These are phyloP conservation scores for Margaritispora aquatica DNA, from an alignment of 495 filamentous ascomycete genomes.

Conservation along the genomic window DNA sequence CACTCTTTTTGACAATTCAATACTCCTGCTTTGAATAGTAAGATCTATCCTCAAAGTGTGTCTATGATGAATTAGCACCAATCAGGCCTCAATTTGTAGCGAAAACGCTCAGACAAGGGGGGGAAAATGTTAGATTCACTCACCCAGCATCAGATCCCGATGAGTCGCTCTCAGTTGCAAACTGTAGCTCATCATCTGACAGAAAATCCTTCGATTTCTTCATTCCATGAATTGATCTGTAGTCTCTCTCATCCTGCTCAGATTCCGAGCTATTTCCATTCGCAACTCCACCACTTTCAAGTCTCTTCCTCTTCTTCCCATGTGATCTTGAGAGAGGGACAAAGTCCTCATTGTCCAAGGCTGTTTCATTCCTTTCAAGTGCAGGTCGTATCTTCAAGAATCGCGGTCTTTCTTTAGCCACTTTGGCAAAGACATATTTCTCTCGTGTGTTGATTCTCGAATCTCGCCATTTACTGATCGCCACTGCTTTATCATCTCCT, in stretches of 20 bases:
- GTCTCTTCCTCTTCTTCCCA: constrained; percentile 22
- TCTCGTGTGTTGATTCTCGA: constrained; percentile 21
- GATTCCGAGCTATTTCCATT: constrained; percentile 30
- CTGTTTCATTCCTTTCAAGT: constrained; percentile 18
- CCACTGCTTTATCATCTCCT: constrained; percentile 38
- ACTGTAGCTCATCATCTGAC: constrained; percentile 48
- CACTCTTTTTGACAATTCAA: constrained; percentile 52
- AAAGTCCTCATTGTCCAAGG: constrained; percentile 34
- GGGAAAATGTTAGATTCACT: constrained; percentile 1
- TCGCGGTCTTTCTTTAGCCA: constrained; percentile 28
- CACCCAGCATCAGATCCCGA: constrained; percentile 31
- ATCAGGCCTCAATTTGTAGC: neutral
- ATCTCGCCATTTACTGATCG: constrained; percentile 30
- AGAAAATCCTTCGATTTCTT: constrained; percentile 37
- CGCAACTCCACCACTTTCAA: neutral
- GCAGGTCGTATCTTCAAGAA: constrained; percentile 33
- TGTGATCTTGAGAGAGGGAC: constrained; percentile 29
- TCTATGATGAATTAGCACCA: neutral
- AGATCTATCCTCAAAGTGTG: constrained; percentile 18
- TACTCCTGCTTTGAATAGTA: constrained; percentile 39
- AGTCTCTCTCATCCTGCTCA: constrained; percentile 48
- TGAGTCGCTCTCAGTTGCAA: constrained; percentile 40
- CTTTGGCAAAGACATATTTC: constrained; percentile 30
- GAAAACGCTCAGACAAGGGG: neutral
- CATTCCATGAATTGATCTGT: constrained; percentile 66